Conservation (phyloP, 768 basidiomycete species). For the Macrolepiota dolichaula region DNA sequence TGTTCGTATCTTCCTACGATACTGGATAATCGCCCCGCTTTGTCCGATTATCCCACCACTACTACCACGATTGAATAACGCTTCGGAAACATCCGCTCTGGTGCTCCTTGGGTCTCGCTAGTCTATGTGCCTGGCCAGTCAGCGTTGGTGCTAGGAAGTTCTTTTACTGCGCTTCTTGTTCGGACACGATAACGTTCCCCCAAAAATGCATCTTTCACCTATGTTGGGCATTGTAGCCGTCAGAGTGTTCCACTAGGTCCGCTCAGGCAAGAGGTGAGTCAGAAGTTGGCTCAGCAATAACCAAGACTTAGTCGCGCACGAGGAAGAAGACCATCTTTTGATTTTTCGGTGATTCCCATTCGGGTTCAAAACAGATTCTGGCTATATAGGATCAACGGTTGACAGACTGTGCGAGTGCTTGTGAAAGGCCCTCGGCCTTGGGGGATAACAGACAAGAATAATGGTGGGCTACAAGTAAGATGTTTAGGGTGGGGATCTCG, state of each 20-base stretch:
- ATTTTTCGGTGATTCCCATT: not conserved
- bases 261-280: not conserved
- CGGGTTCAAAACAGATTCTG: not conserved
- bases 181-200: not conserved
- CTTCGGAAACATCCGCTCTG: not conserved
- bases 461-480: not conserved
- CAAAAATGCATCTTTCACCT: not conserved
- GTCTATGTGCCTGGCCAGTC: not conserved
- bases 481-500: not conserved
- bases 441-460: no score
- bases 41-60: not conserved
- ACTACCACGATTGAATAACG: not conserved
- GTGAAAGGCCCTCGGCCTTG: not conserved
- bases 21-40: not conserved
- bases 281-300: no score
- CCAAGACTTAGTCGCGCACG: not conserved
- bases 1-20: not conserved
- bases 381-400: not conserved
- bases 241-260: not conserved
- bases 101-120: not conserved
- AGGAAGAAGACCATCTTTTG: not conserved
- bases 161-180: not conserved
- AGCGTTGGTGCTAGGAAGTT: not conserved
- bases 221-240: not conserved
- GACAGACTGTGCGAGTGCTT: slow-evolving; percentile 1